These are phyloP conservation scores for Phlyctochytrium planicorne DNA, from an alignment of 192 early-diverging fungal genomes.

Conservation along the genomic window DNA sequence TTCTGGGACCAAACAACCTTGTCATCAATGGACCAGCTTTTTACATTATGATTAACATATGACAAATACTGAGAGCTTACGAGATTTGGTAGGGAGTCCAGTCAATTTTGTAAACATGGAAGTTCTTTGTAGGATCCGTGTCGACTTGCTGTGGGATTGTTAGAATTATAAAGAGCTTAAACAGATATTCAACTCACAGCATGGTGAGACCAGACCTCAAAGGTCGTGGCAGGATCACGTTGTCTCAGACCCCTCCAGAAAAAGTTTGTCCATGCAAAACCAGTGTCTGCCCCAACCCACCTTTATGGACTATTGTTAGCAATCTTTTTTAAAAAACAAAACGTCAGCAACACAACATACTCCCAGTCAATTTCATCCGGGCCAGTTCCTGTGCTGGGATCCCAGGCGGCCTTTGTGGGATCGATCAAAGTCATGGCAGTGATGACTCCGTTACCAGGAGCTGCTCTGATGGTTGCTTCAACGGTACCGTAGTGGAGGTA, in stretches of 20 bases:
- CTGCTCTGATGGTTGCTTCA: slow-evolving; percentile 2
- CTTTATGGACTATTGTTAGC: not conserved
- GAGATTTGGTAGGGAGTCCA: slow-evolving; percentile 16
- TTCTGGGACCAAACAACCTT: slow-evolving; percentile 8
- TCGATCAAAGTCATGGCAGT: slow-evolving; percentile 17
- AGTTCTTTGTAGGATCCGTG: slow-evolving; percentile 3
- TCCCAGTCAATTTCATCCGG: slow-evolving; percentile 26
- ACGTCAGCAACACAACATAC: slow-evolving; percentile 16
- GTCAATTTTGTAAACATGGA: slow-evolving; percentile 13
- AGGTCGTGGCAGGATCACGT: slow-evolving; percentile 5
- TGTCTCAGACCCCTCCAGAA: slow-evolving; percentile 16
- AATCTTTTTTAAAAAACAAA: not conserved
- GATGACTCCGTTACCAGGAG: slow-evolving; percentile 11
- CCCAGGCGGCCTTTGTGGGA: slow-evolving; percentile 12
- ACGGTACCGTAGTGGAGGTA: slow-evolving; percentile 23
- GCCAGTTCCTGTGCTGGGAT: slow-evolving; percentile 3
- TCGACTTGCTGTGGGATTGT: no score
- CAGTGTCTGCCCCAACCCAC: not conserved
- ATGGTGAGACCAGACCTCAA: slow-evolving; percentile 12
- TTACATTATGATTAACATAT: not conserved
- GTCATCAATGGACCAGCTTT: slow-evolving; percentile 17
- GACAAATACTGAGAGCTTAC: not conserved
- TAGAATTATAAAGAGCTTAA: no score
- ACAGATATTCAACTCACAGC: no score
- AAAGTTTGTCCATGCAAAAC: slow-evolving; percentile 21